Base-by-base conservation (phyloP, 1,139 yeast genomes). In the Sugiyamaella pinicola region DNA sequence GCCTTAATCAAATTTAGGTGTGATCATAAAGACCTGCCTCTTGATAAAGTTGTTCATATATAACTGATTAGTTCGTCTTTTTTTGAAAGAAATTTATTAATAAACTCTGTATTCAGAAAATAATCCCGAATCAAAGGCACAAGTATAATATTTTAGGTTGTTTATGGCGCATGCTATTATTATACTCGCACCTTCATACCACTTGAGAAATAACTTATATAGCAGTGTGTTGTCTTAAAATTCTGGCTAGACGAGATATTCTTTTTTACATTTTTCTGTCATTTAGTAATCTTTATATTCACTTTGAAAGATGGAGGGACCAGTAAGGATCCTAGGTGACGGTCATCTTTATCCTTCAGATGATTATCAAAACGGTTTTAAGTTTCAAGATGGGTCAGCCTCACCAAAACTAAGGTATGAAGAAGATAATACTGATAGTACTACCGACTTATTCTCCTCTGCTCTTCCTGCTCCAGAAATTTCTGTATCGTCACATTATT, bases 401-500 rank as follows among this genome's bases (percentile, higher is more conserved):
- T 26, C 46, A 29, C 28, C 24, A 15, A 31, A 42, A 7, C 28
- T 6, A 12, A 19, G n/a, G 17, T 31, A 22, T 5, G 31, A 18
- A 5, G 31, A 18, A 12, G n/a, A n/a, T n/a, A n/a, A n/a, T n/a
- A 19, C 15, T 19, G 6, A 29, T 21, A 17, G 29, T 17, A 10
- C 12, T 19, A 21, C 18, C 15, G 22, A 42, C 29, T 10, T 6
- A 18, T 40, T 19, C 33, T 10, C 18, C n/a, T 21, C 46, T 18
- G 13, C 33, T 2, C 26, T n/a, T 2, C 21, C 49, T 15, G 18
- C 37, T 10, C 13, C 35, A 13, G 31, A 46, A 31, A 40, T 39
- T 10, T 33, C 52, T 26, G 47, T 49, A 9, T 37, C 52, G 6
- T 52, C 55, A 6, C 53, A 49, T 19, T 86, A 86, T 68, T 87